Conservation (phyloP, 495 filamentous ascomycete genomes). For the Talaromyces nanjingensis region DNA sequence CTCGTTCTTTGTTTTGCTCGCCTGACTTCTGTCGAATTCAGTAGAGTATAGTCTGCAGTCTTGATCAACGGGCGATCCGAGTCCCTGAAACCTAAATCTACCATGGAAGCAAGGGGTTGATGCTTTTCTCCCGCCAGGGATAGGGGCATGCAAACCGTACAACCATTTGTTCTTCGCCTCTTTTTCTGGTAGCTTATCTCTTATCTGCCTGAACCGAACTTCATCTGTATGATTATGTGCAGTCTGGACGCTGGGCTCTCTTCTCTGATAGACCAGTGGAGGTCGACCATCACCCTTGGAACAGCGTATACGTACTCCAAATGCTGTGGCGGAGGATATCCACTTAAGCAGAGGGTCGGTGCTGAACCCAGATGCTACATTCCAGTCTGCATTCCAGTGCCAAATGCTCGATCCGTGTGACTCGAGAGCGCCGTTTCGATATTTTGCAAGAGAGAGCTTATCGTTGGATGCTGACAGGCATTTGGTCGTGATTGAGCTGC, state of each 20-base stretch:
- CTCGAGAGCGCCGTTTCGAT: background rate
- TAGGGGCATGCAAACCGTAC: background rate
- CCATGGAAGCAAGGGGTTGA: background rate
- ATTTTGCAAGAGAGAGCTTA: background rate
- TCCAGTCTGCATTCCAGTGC: background rate
- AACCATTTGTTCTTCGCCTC: background rate
- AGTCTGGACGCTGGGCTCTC: background rate
- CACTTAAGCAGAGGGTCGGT: background rate
- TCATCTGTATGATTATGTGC: background rate
- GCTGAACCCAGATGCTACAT: background rate
- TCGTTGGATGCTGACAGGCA: background rate
- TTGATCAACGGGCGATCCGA: background rate
- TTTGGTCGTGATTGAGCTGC: background rate
- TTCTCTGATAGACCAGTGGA: background rate
- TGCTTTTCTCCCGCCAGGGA: background rate
- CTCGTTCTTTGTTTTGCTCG: background rate
- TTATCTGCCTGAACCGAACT: background rate
- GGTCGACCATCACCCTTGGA: background rate
- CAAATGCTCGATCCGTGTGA: background rate
- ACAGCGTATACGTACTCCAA: background rate
- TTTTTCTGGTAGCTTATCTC: background rate
- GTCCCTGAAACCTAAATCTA: background rate
- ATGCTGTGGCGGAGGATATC: background rate
- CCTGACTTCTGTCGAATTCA: background rate
- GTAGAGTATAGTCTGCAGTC: background rate